Conservation (phyloP, 2,329 filamentous ascomycete genomes). For the Falciphora oryzae region DNA sequence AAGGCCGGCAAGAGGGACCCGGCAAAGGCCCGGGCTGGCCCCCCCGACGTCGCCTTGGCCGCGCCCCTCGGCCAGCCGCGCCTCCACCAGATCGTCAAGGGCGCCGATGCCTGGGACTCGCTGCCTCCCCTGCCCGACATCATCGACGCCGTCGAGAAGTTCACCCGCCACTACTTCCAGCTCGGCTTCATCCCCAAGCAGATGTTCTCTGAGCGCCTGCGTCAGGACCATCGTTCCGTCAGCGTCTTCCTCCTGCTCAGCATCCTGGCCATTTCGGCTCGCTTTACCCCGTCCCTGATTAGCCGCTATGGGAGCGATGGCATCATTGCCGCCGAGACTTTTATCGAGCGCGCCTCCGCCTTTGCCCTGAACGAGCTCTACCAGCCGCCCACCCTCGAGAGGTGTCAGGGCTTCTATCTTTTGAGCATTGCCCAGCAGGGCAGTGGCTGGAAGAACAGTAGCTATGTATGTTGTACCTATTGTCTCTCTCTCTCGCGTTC, state of each 20-base stretch:
- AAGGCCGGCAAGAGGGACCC: slow-evolving; percentile 45
- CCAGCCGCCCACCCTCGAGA: slow-evolving; percentile 45
- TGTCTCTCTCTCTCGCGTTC: slow-evolving; percentile 2
- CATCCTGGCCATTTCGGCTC: slow-evolving; percentile 51
- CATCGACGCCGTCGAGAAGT: slow-evolving; percentile 46
- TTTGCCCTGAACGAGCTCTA: slow-evolving; percentile 47
- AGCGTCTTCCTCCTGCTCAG: slow-evolving; percentile 49
- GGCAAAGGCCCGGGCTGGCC: slow-evolving; percentile 11
- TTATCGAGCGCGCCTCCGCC: slow-evolving; percentile 43
- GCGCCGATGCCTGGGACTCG: slow-evolving; percentile 40
- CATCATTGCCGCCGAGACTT: slow-evolving; percentile 45
- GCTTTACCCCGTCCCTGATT: slow-evolving; percentile 44
- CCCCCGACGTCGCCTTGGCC: slow-evolving; percentile 20
- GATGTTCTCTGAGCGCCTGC: slow-evolving; percentile 41
- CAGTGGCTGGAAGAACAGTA: slow-evolving; percentile 45
- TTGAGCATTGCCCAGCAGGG: slow-evolving; percentile 55
- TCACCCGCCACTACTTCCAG: slow-evolving; percentile 52
- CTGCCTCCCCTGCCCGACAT: slow-evolving; percentile 44
- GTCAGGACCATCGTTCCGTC: slow-evolving; percentile 39
- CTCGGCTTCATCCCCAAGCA: slow-evolving; percentile 53
- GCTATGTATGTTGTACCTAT: slow-evolving; percentile 46
- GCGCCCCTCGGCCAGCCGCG: slow-evolving; percentile 27
- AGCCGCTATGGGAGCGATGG: slow-evolving; percentile 42
- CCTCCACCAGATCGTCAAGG: slow-evolving; percentile 24
- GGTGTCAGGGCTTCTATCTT: slow-evolving; percentile 53